Evolutionary conservation across 306 rosid genomes (phyloP), one percentile per base, ranked within the genome.

Genomic region (Arachis stenosperma): DNA sequence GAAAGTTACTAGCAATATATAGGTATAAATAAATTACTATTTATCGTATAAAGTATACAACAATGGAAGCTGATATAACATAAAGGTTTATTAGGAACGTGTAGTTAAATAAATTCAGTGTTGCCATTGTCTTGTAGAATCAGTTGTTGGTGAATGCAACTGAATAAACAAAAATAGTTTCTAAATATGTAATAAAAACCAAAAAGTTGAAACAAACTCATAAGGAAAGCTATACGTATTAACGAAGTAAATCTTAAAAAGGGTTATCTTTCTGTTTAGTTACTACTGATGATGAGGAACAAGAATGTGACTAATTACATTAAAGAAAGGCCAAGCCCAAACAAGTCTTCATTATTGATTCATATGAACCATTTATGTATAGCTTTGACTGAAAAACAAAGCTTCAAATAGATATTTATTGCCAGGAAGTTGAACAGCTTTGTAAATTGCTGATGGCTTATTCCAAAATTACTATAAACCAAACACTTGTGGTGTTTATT

Each of bases 351-450:
- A 50, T 27, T 69, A 61, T 61, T 64, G 37, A 40, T 76, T 6
- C 30, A 17, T 5, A 55, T 17, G n/a, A 41, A 43, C 13, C n/a
- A 48, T 12, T 51, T 39, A 46, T 46, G 10, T 46, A 48, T 50
- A n/a, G 63, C 56, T 27, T 57, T 67, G 56, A 68, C 69, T 48
- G 36, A 56, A 37, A 40, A n/a, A 48, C 6, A 12, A 3, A 11
- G 55, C 17, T 8, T 40, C 5, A 27, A 11, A 37, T 52, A 11
- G 30, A n/a, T 42, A 40, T 17, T 43, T 7, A 57, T 51, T n/a
- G 27, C 1, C 27, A 22, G 22, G 1, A 73, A 73, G 71, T 33
- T 73, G 70, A 79, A 52, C 78, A 50, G 8, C 30, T 59, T 9
- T 30, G 36, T 62, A 68, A 56, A 57, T 58, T 57, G 50, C 48